These are phyloP conservation scores for Smittium culicis DNA, from an alignment of 371 early-diverging fungal genomes.

Conservation along the genomic window DNA sequence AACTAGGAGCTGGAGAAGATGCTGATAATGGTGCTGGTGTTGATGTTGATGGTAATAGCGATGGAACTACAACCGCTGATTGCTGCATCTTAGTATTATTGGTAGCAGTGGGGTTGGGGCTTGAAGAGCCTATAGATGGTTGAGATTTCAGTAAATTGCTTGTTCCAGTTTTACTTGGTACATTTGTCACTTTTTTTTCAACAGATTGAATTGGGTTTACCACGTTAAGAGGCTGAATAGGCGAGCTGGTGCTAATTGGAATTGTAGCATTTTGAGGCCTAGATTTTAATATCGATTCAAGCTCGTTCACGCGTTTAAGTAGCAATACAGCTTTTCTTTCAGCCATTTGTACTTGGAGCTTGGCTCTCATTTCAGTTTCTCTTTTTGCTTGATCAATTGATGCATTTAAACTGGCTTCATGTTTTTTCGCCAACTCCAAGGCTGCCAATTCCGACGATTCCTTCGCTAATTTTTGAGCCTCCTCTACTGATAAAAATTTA, in stretches of 20 bases:
- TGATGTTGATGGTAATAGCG: not conserved
- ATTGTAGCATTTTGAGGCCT: not conserved
- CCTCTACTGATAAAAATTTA: not conserved
- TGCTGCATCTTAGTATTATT: not conserved
- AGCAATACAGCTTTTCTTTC: not conserved
- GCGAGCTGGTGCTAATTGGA: not conserved
- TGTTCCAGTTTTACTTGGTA: too few relatives aligned
- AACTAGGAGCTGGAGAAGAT: not conserved
- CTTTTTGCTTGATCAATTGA: constrained; percentile 2
- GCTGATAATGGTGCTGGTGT: not conserved
- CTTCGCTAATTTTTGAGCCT: not conserved
- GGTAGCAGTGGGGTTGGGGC: too few relatives aligned
- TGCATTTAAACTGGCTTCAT: not conserved
- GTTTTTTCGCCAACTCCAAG: not conserved
- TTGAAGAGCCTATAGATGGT: too few relatives aligned
- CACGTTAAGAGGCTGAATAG: not conserved
- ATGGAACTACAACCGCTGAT: not conserved
- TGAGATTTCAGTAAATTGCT: too few relatives aligned
- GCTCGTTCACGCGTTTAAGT: not conserved
- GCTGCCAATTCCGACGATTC: not conserved
- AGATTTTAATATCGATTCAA: not conserved
- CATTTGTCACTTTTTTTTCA: not conserved
- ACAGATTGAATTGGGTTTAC: not conserved
- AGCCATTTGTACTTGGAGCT: constrained; percentile 3
- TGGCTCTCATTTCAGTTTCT: constrained; percentile 7